Evolutionary conservation across 371 early-diverging fungal species (phyloP).

Genomic region (Paramicrosporidium saccamoebae): DNA sequence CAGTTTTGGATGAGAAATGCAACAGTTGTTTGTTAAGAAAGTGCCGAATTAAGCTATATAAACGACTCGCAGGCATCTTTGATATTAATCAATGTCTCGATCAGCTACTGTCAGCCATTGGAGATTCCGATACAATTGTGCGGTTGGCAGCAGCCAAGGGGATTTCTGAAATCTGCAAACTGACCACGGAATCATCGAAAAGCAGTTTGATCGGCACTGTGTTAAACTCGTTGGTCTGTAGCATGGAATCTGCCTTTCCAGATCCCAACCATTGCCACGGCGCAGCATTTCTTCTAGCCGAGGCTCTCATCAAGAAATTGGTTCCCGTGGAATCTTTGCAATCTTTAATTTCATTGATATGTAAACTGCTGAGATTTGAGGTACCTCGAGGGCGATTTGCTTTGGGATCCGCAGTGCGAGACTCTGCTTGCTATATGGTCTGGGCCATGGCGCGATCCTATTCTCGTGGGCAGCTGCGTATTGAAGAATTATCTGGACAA

Average conservation of each 20-base stretch:
- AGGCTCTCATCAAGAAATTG: slow-evolving; percentile 52
- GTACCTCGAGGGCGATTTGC: slow-evolving; percentile 47
- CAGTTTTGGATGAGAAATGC: too few species aligned
- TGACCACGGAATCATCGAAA: too few species aligned
- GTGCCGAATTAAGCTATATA: too few species aligned
- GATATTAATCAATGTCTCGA: too few species aligned
- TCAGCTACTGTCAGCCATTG: too few species aligned
- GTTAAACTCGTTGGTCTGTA: too few species aligned
- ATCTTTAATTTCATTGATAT: slow-evolving; percentile 34
- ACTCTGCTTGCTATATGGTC: slow-evolving; percentile 77
- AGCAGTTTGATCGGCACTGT: slow-evolving; percentile 30
- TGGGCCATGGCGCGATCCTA: slow-evolving; percentile 88
- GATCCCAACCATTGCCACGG: too few species aligned
- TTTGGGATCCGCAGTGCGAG: slow-evolving; percentile 73
- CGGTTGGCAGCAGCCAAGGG: slow-evolving; percentile 90
- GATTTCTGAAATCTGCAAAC: slow-evolving; percentile 50
- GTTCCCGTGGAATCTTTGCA: slow-evolving; percentile 24
- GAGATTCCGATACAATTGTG: slow-evolving; percentile 46
- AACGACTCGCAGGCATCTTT: too few species aligned
- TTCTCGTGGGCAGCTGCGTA: slow-evolving; percentile 24
- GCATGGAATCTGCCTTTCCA: too few species aligned
- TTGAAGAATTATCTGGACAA: slow-evolving; percentile 17
- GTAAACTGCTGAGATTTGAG: slow-evolving; percentile 47
- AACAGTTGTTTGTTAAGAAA: too few species aligned
- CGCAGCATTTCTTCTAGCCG: slow-evolving; percentile 60